Base-by-base conservation (phyloP, 495 filamentous ascomycete species). In the Daldinia concentrica region DNA sequence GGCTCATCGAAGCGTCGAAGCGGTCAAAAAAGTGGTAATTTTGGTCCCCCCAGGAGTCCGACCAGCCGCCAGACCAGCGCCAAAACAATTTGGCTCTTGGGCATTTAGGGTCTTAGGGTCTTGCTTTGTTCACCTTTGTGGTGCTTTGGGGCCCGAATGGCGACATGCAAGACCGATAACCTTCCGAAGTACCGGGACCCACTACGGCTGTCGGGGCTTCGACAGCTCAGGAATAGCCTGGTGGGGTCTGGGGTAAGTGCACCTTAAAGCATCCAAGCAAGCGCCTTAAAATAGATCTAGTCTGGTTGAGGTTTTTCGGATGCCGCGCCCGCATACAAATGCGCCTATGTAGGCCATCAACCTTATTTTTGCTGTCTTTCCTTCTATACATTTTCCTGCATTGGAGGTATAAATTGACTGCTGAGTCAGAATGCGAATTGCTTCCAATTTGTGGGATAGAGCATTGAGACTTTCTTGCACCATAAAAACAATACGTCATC, bases 81-180 rank as follows among this genome's bases (percentile, higher is more conserved):
- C 56, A 68, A 60, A 32, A 9, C 15, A 32, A 36, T 57, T 55
- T 27, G 15, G 24, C 52, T 69, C 59, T 54, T 57, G 36, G 45
- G 24, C 30, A 54, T 29, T 69, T 55, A 63, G 59, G 30, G 30
- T 30, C 30, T 69, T 69, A 29, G 17, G 41, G 27, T 57, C 34
- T 60, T 62, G 51, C 41, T 62, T 68, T 39, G 9, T 61, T 56
- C 56, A 60, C 60, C 15, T 65, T 70, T 58, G 61, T 62, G 51
- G 71, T 73, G 71, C 66, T 69, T 66, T 69, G 41, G 50, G 57
- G 62, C 51, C 71, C 57, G 56, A 69, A 73, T 73, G 60, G 70
- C 70, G 70, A 72, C 70, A 72, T 72, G 36, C 57, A 62, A 52
- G 57, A n/a, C 65, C 71, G 71, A 73, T 69, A 73, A 66, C 65